A percentile compares a stretch with the other conserved stretches of the same genome.
Conservation (phyloP, 2,329 filamentous ascomycete species). For the Trichoderma guizhouense region DNA sequence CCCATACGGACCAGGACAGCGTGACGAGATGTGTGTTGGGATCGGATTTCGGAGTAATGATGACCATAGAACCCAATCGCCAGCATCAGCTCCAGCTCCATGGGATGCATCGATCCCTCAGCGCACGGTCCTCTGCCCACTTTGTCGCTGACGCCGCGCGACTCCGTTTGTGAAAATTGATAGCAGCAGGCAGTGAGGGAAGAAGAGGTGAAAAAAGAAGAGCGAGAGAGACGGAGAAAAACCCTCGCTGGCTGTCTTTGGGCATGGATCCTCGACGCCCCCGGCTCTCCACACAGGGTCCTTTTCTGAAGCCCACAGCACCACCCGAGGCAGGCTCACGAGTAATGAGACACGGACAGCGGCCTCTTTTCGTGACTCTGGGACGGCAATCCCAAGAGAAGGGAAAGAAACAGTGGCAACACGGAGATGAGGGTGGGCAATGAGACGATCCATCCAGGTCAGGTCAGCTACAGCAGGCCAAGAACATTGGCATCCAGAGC, state of each 20-base stretch:
- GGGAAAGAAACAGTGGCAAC: not conserved
- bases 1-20: not conserved
- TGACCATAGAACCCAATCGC: conserved; percentile 15
- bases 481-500: not conserved
- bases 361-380: not conserved
- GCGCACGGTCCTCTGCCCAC: conserved; percentile 3
- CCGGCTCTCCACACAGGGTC: not conserved
- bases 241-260: not conserved
- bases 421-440: not conserved
- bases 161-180: not conserved
- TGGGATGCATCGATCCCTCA: conserved; percentile 1
- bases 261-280: not conserved
- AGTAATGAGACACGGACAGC: not conserved
- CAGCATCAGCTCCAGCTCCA: not conserved
- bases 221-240: not conserved
- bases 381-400: not conserved
- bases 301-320: not conserved
- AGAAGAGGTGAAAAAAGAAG: not conserved
- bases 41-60: conserved; percentile 15
- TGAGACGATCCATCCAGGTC: not conserved
- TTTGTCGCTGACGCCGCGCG: conserved; percentile 4
- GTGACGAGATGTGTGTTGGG: not conserved
- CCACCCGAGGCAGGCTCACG: not conserved
- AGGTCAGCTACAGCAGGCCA: not conserved
- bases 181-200: not conserved